Base-by-base conservation (phyloP, 202 grass and related monocot genomes). In the Zoysia matrella region DNA sequence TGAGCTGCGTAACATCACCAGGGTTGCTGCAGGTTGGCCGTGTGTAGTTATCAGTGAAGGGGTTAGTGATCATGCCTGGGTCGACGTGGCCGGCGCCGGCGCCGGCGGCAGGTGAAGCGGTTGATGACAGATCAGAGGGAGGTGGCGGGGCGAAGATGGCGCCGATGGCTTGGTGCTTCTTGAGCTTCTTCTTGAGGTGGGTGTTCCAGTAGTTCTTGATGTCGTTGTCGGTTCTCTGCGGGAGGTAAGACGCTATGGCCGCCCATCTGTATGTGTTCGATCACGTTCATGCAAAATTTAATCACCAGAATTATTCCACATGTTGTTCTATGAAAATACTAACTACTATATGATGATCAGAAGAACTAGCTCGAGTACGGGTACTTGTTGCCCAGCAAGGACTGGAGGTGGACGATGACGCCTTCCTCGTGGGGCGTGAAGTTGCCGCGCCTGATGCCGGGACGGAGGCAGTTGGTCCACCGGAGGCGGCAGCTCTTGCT, bases 361-460 rank as follows among this genome's bases (percentile, higher is more conserved):
- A 36, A 36, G 30, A 36, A 36, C 30, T 36, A 36, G 30, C 30
- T 36, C 30, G 30, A 36, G 30, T 36, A 36, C 30, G n/a, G 4
- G 18, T 7, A 52, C 89, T 86, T 80, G 82, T 94, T 94, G 42
- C 92, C 92, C 12, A 94, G 89, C 7, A 94, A 89, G 1, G 78
- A 87, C 77, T 94, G 92, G 78, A 94, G 92, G 85, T 92, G 92
- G 69, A 94, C 73, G 79, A 94, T 94, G 84, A 94, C 84, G 85
- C 87, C 91, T 80, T 94, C 89, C 81, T 94, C 92, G 69, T 94
- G 86, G 57, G 85, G 74, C 11, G 78, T 92, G 76, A 94, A 94
- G 83, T 92, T 92, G 16, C 92, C 89, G 62, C 92, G 85, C 76
- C 89, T 94, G 84, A 94, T 94, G 68, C 92, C 92, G 1, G 92